Evolutionary conservation across 352 stramenopile species (phyloP).

Genomic region (Globisporangium cystogenes): DNA sequence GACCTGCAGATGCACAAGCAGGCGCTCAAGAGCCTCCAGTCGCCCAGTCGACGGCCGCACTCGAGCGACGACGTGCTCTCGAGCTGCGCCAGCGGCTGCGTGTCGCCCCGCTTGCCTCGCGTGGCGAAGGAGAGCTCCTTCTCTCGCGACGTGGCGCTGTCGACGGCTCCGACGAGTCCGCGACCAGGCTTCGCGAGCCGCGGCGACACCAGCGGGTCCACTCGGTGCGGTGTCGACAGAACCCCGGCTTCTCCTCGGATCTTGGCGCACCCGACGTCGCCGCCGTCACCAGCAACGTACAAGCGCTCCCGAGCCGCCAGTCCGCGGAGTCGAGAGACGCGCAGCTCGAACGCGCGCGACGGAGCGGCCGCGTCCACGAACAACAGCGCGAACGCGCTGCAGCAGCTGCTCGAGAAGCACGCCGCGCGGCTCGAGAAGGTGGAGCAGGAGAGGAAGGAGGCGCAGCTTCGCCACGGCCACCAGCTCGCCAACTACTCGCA

Average conservation of each 20-base stretch:
- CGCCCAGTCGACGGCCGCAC: not conserved
- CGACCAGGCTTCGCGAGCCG: not conserved
- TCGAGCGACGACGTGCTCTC: not conserved
- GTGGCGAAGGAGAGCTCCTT: not conserved
- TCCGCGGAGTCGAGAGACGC: not conserved
- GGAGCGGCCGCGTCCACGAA: not conserved
- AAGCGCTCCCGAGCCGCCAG: not conserved
- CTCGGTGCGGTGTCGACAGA: not conserved
- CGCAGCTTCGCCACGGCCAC: slow-evolving; percentile 37
- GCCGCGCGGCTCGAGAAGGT: slow-evolving; percentile 26
- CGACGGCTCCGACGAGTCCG: not conserved
- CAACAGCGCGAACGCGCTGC: not conserved
- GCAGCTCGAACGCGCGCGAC: not conserved
- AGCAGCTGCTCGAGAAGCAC: slow-evolving; percentile 20
- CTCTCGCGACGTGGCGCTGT: not conserved
- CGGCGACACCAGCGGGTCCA: not conserved
- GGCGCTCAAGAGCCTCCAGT: slow-evolving; percentile 27
- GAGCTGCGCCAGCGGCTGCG: not conserved
- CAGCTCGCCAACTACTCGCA: slow-evolving; percentile 67
- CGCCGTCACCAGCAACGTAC: not conserved
- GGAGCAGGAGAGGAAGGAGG: slow-evolving; percentile 48
- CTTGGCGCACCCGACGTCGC: not conserved
- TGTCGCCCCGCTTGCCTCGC: slow-evolving; percentile 3
- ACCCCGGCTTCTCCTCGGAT: not conserved
- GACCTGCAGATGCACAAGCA: slow-evolving; percentile 50